Evolutionary conservation across 306 rosid genomes (phyloP).

Genomic region (Luffa acutangula): DNA sequence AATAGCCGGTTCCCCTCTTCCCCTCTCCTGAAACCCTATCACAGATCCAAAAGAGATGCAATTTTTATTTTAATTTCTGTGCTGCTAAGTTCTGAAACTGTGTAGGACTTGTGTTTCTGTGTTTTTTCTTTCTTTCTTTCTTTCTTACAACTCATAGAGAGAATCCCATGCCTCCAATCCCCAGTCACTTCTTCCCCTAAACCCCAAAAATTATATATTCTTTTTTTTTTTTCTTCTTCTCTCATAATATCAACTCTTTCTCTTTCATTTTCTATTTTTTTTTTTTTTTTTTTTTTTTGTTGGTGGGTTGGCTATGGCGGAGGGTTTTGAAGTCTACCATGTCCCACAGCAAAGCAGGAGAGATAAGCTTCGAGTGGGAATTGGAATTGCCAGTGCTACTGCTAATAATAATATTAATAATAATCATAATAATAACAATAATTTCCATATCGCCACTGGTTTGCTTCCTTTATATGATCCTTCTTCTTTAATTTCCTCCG

Average conservation of each 20-base stretch:
- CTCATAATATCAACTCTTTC: not conserved
- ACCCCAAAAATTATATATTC: not conserved
- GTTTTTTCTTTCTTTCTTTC: not conserved
- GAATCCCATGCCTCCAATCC: constrained; percentile 17
- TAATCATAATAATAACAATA: not conserved
- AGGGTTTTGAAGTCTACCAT: constrained; percentile 63
- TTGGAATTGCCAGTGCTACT: constrained; percentile 7
- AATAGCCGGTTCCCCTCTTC: constrained; percentile 46
- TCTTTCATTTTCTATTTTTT: not conserved
- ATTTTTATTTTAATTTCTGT: not conserved
- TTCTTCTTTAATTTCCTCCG: constrained; percentile 33
- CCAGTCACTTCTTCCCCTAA: not conserved
- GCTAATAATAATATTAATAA: not conserved
- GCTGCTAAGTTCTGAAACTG: not conserved
- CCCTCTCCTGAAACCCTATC: constrained; percentile 39
- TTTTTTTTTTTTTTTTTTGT: not conserved
- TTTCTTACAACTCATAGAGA: not conserved
- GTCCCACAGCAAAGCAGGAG: constrained; percentile 79
- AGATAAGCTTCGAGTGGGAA: constrained; percentile 55
- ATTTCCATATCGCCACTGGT: not conserved
- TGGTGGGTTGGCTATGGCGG: constrained; percentile 39
- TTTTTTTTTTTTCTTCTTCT: not conserved
- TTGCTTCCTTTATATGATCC: constrained; percentile 40
- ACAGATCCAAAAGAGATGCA: not conserved
- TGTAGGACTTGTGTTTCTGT: not conserved